Conservation (phyloP, 495 filamentous ascomycete species). For the Trypethelium eluteriae region DNA sequence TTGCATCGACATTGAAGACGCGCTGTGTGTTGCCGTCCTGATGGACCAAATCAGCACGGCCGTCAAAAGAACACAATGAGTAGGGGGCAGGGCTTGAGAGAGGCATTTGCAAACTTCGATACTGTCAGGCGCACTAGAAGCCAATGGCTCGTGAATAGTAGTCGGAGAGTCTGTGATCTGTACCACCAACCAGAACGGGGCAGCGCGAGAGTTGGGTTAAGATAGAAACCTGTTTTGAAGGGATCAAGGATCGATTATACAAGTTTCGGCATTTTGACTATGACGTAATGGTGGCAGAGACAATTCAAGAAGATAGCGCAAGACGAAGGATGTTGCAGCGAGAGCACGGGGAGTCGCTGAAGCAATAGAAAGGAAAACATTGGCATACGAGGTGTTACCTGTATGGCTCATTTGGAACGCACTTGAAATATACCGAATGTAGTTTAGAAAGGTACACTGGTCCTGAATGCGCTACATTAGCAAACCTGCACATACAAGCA, state of each 20-base stretch:
- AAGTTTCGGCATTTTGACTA: slow-evolving; percentile 37
- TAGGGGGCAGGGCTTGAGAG: neutral
- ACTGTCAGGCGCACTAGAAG: neutral
- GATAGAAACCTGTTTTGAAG: slow-evolving; percentile 29
- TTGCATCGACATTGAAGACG: slow-evolving; percentile 19
- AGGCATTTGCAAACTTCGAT: neutral
- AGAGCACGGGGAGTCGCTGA: neutral
- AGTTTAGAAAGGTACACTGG: neutral
- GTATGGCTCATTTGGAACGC: neutral
- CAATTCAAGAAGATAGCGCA: neutral
- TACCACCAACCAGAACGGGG: slow-evolving; percentile 28
- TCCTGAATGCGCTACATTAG: neutral
- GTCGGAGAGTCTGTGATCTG: slow-evolving; percentile 31
- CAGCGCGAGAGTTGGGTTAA: slow-evolving; percentile 22
- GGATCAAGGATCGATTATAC: slow-evolving; percentile 28
- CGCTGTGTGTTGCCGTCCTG: neutral
- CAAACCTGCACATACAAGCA: slow-evolving; percentile 5
- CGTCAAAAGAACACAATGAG: neutral
- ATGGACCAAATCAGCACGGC: neutral
- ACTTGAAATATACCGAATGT: neutral
- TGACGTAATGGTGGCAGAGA: slow-evolving; percentile 31
- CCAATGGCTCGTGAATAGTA: slow-evolving; percentile 34
- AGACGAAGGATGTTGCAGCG: neutral
- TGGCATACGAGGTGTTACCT: neutral
- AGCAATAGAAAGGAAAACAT: neutral